phyloP scores from a whole-genome alignment of 495 filamentous ascomycete species.

The Hypoxylon rickii region DNA sequence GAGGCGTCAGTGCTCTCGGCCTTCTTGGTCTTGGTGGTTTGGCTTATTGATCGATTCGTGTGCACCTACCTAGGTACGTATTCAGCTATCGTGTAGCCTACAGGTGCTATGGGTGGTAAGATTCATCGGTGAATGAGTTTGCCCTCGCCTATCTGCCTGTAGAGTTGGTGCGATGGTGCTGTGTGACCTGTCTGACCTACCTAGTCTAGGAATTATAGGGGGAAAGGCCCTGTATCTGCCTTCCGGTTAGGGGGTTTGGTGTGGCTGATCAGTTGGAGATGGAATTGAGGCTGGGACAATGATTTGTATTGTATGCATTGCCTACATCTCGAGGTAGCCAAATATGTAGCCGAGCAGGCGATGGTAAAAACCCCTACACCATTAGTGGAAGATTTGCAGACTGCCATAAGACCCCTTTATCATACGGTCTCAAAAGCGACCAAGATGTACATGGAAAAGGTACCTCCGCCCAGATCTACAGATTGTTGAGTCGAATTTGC shows the following conservation, averaged over 20 bases:
- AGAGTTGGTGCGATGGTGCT: too few species aligned
- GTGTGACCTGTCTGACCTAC: too few species aligned
- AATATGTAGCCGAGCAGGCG: too few species aligned
- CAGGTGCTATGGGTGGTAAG: conserved; percentile 2
- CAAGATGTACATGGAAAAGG: conserved; percentile 8
- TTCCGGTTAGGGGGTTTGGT: background rate
- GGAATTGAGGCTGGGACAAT: too few species aligned
- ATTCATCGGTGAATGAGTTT: too few species aligned
- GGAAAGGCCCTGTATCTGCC: background rate
- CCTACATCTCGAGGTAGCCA: too few species aligned
- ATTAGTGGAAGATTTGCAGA: background rate
- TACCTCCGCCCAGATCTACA: conserved; percentile 19
- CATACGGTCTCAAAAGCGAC: conserved; percentile 5
- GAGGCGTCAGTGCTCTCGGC: conserved; percentile 4
- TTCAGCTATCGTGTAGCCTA: background rate
- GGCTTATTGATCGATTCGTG: conserved; percentile 18
- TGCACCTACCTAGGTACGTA: conserved; percentile 1
- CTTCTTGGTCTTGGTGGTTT: conserved; percentile 11
- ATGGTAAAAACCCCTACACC: background rate
- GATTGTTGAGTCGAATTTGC: conserved; percentile 25
- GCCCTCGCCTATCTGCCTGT: too few species aligned
- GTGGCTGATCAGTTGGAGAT: conserved; percentile 1
- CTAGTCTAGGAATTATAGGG: too few species aligned
- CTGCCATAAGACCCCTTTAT: conserved; percentile 10
- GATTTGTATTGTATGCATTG: too few species aligned